Evolutionary conservation across 1,139 yeast genomes (phyloP).

Genomic region (Saccharomyces uvarum): DNA sequence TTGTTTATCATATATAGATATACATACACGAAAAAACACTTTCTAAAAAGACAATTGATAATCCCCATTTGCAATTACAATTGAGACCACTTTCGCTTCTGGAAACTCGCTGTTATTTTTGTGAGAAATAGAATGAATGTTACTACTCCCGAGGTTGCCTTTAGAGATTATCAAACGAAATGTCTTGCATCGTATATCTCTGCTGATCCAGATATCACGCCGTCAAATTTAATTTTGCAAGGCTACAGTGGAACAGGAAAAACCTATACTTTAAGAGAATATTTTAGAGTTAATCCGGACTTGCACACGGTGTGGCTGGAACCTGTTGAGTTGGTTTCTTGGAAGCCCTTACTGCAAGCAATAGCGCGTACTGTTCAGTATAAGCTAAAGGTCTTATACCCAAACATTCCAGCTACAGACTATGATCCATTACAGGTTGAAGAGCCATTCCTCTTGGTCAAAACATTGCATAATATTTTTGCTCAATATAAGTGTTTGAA

Average conservation of each 20-base stretch:
- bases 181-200: conserved; percentile 18
- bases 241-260: conserved; percentile 30
- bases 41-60: neutral
- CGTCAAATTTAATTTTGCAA: conserved; percentile 24
- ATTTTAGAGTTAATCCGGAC: conserved; percentile 14
- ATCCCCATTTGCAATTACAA: neutral
- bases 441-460: conserved; percentile 24
- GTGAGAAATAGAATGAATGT: neutral
- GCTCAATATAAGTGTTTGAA: conserved; percentile 10
- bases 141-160: conserved; percentile 12
- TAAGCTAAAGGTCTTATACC: conserved; percentile 13
- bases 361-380: conserved; percentile 22
- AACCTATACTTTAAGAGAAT: conserved; percentile 17
- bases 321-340: conserved; percentile 27
- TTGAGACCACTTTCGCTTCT: neutral
- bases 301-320: conserved; percentile 19
- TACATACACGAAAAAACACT: neutral
- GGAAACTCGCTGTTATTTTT: neutral
- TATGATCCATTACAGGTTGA: conserved; percentile 29
- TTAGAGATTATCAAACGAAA: conserved; percentile 23
- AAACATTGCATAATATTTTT: conserved; percentile 18
- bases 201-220: conserved; percentile 17
- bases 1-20: neutral
- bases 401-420: conserved; percentile 11
- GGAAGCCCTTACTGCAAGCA: conserved; percentile 30